phyloP scores from a whole-genome alignment of 2,329 filamentous ascomycete species.

The Plectosphaerella sp. region DNA sequence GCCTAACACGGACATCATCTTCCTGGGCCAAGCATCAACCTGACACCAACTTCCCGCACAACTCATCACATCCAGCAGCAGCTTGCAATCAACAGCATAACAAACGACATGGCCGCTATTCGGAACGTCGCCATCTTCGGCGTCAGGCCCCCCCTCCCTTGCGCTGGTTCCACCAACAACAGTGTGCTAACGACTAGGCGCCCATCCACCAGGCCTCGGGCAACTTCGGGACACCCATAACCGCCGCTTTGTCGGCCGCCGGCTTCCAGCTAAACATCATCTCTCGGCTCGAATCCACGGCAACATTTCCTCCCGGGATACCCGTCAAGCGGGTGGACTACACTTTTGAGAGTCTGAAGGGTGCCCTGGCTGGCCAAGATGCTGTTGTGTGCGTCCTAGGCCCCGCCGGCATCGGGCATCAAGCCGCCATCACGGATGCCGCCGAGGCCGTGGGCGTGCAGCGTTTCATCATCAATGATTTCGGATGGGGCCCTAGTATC shows the following conservation, averaged over 20 bases:
- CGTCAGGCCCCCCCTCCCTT: conserved; percentile 8
- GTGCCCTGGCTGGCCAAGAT: conserved; percentile 17
- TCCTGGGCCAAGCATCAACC: no score
- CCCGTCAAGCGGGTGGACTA: conserved; percentile 40
- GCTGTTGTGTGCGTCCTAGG: conserved; percentile 16
- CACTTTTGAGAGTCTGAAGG: conserved; percentile 28
- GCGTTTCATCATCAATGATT: conserved; percentile 26
- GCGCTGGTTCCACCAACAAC: neutral
- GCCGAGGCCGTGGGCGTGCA: conserved; percentile 23
- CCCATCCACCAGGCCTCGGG: conserved; percentile 19
- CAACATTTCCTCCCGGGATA: conserved; percentile 32
- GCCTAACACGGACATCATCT: no score
- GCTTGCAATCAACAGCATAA: neutral
- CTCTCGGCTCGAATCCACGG: conserved; percentile 36
- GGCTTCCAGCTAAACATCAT: conserved; percentile 47
- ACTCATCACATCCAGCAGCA: no score
- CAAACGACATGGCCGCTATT: neutral
- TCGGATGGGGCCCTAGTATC: conserved; percentile 12
- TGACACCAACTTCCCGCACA: no score
- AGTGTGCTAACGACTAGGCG: neutral
- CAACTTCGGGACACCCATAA: conserved; percentile 29
- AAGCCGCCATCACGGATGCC: conserved; percentile 11
- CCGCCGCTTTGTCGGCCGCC: conserved; percentile 31
- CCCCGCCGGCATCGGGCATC: neutral
- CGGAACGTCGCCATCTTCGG: conserved; percentile 23